A percentile compares a stretch with the other conserved stretches of the same genome.
Evolutionary conservation across 2,329 filamentous ascomycete genomes (phyloP).

Genomic region (Emergomyces pasteurianus): DNA sequence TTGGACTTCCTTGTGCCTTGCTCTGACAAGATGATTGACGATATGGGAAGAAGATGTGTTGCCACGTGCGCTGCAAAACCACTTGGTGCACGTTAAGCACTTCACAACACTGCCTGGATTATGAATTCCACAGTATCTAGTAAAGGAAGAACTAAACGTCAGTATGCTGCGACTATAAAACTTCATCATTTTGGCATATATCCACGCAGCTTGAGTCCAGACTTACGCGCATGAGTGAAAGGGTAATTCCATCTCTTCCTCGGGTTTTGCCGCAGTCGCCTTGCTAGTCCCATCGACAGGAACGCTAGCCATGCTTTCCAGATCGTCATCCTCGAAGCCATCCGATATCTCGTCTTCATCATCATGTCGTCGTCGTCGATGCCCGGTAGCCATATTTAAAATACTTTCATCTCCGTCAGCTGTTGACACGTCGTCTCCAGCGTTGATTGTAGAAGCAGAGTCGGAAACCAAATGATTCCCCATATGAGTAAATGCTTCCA

Average conservation of each 20-base stretch:
- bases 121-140: constrained; percentile 92
- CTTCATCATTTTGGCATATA: constrained; percentile 2
- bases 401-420: constrained; percentile 70
- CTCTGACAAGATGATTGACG: constrained; percentile 93
- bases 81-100: constrained; percentile 89
- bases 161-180: constrained; percentile 6
- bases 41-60: constrained; percentile 97
- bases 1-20: constrained; percentile 96
- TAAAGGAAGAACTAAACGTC: constrained; percentile 5
- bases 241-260: constrained; percentile 84
- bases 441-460: constrained; percentile 77
- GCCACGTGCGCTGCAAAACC: constrained; percentile 96
- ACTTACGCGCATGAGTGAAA: constrained; percentile 91
- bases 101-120: constrained; percentile 92
- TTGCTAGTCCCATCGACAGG: constrained; percentile 65
- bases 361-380: constrained; percentile 57
- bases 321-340: constrained; percentile 68
- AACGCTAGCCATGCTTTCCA: constrained; percentile 65
- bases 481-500: constrained; percentile 84
- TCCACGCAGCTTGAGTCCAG: background rate
- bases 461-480: constrained; percentile 68
- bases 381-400: constrained; percentile 52
- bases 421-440: constrained; percentile 63
- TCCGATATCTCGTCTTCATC: constrained; percentile 87
- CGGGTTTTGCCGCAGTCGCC: constrained; percentile 39